Base-by-base conservation (phyloP, 1,284 basidiomycete genomes). In the Termitomyces sp. region DNA sequence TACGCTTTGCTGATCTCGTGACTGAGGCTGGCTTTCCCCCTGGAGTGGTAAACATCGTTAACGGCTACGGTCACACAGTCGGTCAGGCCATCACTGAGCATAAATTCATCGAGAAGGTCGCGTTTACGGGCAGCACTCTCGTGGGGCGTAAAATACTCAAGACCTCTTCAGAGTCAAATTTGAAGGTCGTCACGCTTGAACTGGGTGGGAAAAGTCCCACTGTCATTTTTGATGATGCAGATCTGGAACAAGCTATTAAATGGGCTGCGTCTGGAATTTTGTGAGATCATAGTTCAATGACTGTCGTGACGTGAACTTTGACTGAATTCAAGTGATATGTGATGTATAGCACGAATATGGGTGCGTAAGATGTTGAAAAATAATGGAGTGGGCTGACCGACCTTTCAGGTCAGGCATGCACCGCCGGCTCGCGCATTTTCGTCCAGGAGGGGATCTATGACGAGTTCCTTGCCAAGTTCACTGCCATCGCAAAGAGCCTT, bases 171-270 rank as follows among this genome's bases (percentile, higher is more conserved):
- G 79, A 84, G 66, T 81, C 80, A 40, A 93, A 94, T 69, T 70
- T 95, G 62, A 94, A 93, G 75, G 82, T 79, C 28, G 84, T 94
- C 52, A 89, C 90, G 9, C 80, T 94, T 62, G 92, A 95, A 73
- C 80, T 95, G 53, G 92, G 92, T 42, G 92, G 92, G 48, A 95
- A 94, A 79, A 71, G 68, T 54, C 92, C 93, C 24, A 90, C 86
- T 65, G 81, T 91, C 65, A 78, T 91, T 57, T 89, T 86, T 60
- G 79, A 90, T 60, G 88, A 90, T 65, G 86, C 85, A 0, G 78
- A 90, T 64, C 62, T 95, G 39, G 87, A 92, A 1, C 80, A 90
- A 65, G 89, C 92, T 19, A 80, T 92, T 45, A 80, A 84, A 61
- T 95, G 92, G 90, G 80, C 92, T 8, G 73, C 83, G 1, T 81